phyloP scores from a whole-genome alignment of 345 rosid species.

The Salix caprea region DNA sequence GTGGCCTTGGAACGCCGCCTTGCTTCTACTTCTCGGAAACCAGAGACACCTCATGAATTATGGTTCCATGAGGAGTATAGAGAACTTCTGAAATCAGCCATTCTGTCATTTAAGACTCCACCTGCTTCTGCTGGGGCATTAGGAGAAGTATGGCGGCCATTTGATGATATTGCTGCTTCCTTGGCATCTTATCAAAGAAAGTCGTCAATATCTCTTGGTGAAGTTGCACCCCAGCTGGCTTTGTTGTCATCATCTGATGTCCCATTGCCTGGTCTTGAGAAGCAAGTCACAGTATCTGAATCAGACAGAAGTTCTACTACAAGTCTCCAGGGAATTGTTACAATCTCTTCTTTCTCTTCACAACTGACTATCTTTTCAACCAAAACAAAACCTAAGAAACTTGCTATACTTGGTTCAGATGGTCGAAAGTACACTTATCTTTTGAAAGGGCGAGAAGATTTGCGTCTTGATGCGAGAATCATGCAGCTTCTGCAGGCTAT shows the following conservation, averaged over 20 bases:
- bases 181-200: conserved; percentile 81
- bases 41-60: conserved; percentile 85
- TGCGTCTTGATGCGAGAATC: conserved; percentile 96
- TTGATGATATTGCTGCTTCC: conserved; percentile 75
- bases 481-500: conserved; percentile 93
- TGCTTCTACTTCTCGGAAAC: conserved; percentile 78
- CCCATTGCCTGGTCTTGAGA: conserved; percentile 97
- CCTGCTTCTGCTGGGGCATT: conserved; percentile 63
- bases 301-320: conserved; percentile 38
- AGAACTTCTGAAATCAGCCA: conserved; percentile 63
- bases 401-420: conserved; percentile 81
- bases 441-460: conserved; percentile 89
- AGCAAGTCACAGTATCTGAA: conserved; percentile 50
- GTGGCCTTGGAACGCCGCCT: conserved; percentile 89
- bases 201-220: conserved; percentile 63
- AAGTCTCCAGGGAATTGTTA: conserved; percentile 59
- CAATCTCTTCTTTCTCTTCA: conserved; percentile 67
- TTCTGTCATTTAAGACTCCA: conserved; percentile 68
- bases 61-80: conserved; percentile 74
- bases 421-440: conserved; percentile 78
- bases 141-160: conserved; percentile 85
- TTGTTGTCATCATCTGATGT: conserved; percentile 78
- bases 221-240: conserved; percentile 86
- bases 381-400: conserved; percentile 92
- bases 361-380: conserved; percentile 73